Evolutionary conservation across 2,329 filamentous ascomycete genomes (phyloP), one percentile per base, ranked within the genome.

Genomic region (Xylariaceae sp.): DNA sequence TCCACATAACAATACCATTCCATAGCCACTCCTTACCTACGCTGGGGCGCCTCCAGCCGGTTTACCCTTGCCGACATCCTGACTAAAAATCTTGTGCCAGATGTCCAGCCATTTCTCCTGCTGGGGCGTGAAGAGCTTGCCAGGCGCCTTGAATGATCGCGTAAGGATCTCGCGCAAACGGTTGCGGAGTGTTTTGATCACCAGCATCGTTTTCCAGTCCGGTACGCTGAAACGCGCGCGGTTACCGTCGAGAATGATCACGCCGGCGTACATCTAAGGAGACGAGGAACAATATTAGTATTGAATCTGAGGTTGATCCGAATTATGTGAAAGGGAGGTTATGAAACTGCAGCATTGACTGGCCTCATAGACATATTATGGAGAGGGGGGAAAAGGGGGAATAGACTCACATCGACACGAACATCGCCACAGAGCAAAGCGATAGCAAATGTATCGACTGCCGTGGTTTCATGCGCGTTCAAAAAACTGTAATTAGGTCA

Each of bases 201-300:
- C 92, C 42, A 96, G 83, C 81, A 94, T 87, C 0, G 88, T 88
- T 75, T 92, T 95, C 92, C 93, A 97, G 71, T 96, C 89, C 3
- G 86, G 82, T 0, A 95, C 82, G 18, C 88, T 84, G 71, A 97
- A 96, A 53, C 90, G 84, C 53, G 93, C 83, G 35, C 92, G 83
- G 71, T 96, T 96, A 50, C 90, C 89, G 71, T 97, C 94, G 50
- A 99, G 82, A 17, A 91, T 82, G 47, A 97, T 82, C 1, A 96
- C 88, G 11, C 94, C 94, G 0, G 92, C 85, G 71, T 90, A 96
- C 78, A 97, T 84, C 82, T 93, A 55, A 18, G 39, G 2, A 6
- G 18, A 5, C 4, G 37, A 4, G 13, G 23, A n/a, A 23, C n/a
- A 9, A 6, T 17, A 57, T 71, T 48, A 56, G 62, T 4, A 10